Percentiles rank a stretch among this genome's conserved stretches.
Evolutionary conservation across 495 filamentous ascomycete genomes (phyloP).

Genomic region (Mytilinidion resinicola): DNA sequence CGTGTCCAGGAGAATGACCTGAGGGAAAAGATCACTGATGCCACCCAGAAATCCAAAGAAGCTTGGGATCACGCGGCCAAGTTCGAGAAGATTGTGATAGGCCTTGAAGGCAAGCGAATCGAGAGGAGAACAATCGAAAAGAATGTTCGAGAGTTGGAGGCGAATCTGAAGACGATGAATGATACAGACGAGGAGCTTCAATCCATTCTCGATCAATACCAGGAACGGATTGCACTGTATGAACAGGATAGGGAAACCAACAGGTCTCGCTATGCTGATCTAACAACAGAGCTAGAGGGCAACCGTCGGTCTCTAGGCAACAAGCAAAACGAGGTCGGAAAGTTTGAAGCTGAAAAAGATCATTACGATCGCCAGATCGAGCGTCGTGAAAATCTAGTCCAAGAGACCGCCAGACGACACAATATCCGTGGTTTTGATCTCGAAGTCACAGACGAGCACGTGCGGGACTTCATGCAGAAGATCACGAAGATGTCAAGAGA

Average conservation of each 20-base stretch:
- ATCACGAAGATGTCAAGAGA: conserved; percentile 69
- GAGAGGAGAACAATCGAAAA: conserved; percentile 57
- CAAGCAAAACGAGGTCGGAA: conserved; percentile 79
- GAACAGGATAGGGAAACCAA: conserved; percentile 56
- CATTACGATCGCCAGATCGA: conserved; percentile 74
- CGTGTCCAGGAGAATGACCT: conserved; percentile 52
- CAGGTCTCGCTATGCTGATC: conserved; percentile 54
- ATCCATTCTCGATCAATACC: conserved; percentile 72
- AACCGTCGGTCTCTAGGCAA: conserved; percentile 51
- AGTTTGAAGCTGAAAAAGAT: conserved; percentile 76
- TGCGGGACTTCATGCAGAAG: conserved; percentile 69
- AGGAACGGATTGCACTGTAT: conserved; percentile 60
- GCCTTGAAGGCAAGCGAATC: conserved; percentile 68
- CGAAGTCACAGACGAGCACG: conserved; percentile 64
- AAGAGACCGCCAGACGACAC: conserved; percentile 69
- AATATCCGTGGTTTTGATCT: conserved; percentile 78
- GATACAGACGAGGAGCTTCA: conserved; percentile 76
- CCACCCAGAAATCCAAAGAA: conserved; percentile 49
- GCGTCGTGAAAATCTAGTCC: conserved; percentile 63
- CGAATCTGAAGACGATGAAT: conserved; percentile 63
- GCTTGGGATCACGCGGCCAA: conserved; percentile 55
- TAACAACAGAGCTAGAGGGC: conserved; percentile 56
- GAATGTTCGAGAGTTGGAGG: conserved; percentile 61
- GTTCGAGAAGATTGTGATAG: conserved; percentile 58
- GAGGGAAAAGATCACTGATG: conserved; percentile 50